Percentiles rank a stretch among this genome's conserved stretches.
Conservation (phyloP, 139 green algal genomes). For the Penium margaritaceum region DNA sequence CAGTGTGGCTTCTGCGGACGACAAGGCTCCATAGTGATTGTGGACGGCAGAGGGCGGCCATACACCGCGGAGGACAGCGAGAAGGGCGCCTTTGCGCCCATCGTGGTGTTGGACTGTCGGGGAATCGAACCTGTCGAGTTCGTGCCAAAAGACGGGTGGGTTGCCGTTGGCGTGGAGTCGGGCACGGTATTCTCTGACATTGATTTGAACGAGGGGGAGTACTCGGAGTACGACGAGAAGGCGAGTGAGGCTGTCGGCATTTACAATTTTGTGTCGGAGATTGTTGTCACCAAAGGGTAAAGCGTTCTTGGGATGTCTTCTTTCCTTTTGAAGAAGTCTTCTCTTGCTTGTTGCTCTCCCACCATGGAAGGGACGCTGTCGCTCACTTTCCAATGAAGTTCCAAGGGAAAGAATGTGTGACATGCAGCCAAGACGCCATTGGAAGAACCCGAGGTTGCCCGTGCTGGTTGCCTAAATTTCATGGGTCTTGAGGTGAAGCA, state of each 20-base stretch:
- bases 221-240: constrained; percentile 43
- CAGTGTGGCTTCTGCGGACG: constrained; percentile 43
- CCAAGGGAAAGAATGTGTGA: no score
- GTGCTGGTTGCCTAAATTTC: no score
- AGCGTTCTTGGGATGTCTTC: no score
- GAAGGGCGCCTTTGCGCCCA: constrained; percentile 21
- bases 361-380: no score
- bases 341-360: no score
- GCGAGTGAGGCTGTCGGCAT: constrained; percentile 25
- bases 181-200: constrained; percentile 38
- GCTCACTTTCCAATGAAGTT: no score
- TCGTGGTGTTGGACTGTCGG: constrained; percentile 36
- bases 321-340: no score
- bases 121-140: constrained; percentile 40
- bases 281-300: constrained; percentile 40
- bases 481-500: no score
- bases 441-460: no score
- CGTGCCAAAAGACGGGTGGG: constrained; percentile 27
- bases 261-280: constrained; percentile 29
- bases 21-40: constrained; percentile 25
- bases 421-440: no score
- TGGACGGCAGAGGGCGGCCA: constrained; percentile 24
- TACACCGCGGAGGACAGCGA: constrained; percentile 44
- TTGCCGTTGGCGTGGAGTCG: constrained; percentile 28
- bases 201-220: constrained; percentile 40